These are phyloP conservation scores for Coniochaeta sp. DNA, from an alignment of 2,329 filamentous ascomycete genomes.

Conservation along the genomic window DNA sequence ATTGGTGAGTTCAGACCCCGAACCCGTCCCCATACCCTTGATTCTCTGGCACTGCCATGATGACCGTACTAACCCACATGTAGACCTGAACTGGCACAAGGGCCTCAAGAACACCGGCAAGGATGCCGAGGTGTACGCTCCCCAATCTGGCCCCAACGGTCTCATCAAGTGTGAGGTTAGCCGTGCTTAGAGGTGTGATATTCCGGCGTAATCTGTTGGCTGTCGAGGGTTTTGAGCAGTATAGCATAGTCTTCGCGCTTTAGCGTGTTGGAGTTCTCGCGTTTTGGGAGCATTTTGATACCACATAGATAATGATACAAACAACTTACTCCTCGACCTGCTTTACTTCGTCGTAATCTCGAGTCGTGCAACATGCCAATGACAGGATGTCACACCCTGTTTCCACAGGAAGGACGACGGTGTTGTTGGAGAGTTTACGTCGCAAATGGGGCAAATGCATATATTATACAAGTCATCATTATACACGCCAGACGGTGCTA, in stretches of 20 bases:
- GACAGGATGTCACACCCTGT: too few species aligned
- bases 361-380: too few species aligned
- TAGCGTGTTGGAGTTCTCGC: neutral
- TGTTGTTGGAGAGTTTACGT: too few species aligned
- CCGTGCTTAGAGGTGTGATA: conserved; percentile 28
- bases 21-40: too few species aligned
- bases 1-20: conserved; percentile 70
- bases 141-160: conserved; percentile 88
- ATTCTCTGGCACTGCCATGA: neutral
- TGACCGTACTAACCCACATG: conserved; percentile 2
- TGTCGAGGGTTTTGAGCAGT: neutral
- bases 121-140: conserved; percentile 91
- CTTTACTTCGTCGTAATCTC: too few species aligned
- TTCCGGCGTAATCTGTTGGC: neutral
- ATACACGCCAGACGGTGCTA: neutral
- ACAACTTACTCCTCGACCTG: too few species aligned
- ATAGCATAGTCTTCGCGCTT: neutral
- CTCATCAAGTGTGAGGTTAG: conserved; percentile 90
- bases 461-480: neutral
- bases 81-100: conserved; percentile 96
- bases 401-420: too few species aligned
- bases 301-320: neutral
- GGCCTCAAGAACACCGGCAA: conserved; percentile 90
- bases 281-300: neutral
- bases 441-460: too few species aligned